A percentile compares a stretch with the other conserved stretches of the same genome.
Conservation (phyloP, 768 basidiomycete species). For the Leucosporidium scottii region DNA sequence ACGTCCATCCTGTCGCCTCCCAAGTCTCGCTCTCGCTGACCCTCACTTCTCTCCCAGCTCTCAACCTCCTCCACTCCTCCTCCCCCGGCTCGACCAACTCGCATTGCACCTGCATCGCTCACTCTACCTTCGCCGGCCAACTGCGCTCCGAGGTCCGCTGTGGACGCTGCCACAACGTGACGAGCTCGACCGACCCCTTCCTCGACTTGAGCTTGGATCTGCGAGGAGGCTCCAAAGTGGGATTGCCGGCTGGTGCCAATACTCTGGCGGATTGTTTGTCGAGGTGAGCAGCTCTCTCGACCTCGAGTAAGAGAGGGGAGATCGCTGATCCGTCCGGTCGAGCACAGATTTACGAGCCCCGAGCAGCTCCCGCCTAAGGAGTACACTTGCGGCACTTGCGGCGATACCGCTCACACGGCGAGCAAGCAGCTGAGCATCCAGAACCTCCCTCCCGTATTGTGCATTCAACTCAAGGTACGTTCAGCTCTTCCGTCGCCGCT, state of each 20-base stretch:
- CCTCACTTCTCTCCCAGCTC: conserved; percentile 43
- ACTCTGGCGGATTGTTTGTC: conserved; percentile 69
- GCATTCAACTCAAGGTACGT: conserved; percentile 86
- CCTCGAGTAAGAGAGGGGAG: background rate
- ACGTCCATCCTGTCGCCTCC: background rate
- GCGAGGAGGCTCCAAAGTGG: background rate
- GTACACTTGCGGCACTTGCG: conserved; percentile 77
- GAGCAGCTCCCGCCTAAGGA: conserved; percentile 77
- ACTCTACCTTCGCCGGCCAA: conserved; percentile 78
- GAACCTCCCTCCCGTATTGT: conserved; percentile 78
- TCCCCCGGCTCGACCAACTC: conserved; percentile 63
- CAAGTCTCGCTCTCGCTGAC: background rate
- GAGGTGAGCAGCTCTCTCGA: conserved; percentile 47
- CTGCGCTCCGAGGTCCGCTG: conserved; percentile 85
- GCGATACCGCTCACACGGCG: conserved; percentile 62
- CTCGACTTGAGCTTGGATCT: conserved; percentile 85
- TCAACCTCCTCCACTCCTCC: conserved; percentile 80
- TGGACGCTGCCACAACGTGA: conserved; percentile 70
- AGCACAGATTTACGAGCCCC: conserved; percentile 66
- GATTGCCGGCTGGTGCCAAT: conserved; percentile 45
- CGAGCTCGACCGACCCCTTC: conserved; percentile 76
- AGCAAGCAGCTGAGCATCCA: conserved; percentile 78
- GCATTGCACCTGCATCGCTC: conserved; percentile 77
- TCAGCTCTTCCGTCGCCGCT: background rate
- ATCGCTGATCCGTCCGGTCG: background rate